phyloP scores from a whole-genome alignment of 2,329 filamentous ascomycete species.

The Myotisia sp. region DNA sequence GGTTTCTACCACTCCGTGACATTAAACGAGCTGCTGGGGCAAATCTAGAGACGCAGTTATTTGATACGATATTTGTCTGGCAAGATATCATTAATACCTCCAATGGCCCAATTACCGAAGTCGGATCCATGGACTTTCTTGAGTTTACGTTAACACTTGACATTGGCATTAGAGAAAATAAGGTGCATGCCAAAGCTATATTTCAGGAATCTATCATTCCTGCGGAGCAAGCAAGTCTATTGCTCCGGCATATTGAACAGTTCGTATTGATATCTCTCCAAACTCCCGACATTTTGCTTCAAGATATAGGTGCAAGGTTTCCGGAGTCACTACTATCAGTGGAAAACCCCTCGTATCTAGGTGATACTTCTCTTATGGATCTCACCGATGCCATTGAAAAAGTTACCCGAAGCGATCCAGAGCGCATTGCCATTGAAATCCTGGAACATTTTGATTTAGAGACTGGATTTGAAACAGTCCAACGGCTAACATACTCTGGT shows the following conservation, averaged over 20 bases:
- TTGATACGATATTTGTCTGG: conserved; percentile 70
- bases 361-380: conserved; percentile 27
- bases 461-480: conserved; percentile 17
- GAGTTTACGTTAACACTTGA: conserved; percentile 68
- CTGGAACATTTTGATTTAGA: conserved; percentile 34
- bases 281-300: conserved; percentile 21
- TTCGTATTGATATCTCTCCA: conserved; percentile 35
- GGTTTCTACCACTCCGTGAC: conserved; percentile 49
- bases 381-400: conserved; percentile 43
- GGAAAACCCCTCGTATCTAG: conserved; percentile 31
- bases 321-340: conserved; percentile 32
- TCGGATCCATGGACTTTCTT: conserved; percentile 52
- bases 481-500: conserved; percentile 46
- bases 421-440: conserved; percentile 51
- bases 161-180: conserved; percentile 46
- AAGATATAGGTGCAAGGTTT: conserved; percentile 19
- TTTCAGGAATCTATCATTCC: conserved; percentile 44
- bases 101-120: conserved; percentile 36
- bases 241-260: conserved; percentile 49
- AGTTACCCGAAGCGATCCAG: conserved; percentile 36
- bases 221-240: conserved; percentile 37
- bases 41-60: conserved; percentile 43
- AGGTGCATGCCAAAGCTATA: conserved; percentile 40
- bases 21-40: conserved; percentile 50
- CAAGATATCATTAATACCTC: conserved; percentile 43